Conservation (phyloP, 345 rosid species). For the Acer saccharum region DNA sequence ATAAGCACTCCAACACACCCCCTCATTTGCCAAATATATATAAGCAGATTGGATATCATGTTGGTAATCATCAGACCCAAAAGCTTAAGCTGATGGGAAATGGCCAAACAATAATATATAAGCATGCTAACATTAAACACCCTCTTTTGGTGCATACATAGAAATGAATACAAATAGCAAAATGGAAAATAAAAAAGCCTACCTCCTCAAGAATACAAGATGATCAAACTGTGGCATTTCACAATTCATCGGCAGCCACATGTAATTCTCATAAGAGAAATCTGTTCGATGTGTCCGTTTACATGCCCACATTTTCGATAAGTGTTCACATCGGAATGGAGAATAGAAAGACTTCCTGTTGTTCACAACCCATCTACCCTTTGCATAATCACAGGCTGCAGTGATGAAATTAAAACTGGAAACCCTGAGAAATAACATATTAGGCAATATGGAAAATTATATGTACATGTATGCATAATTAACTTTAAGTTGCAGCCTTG, state of each 20-base stretch:
- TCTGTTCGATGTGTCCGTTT: slow-evolving; percentile 59
- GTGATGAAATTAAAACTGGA: slow-evolving; percentile 7
- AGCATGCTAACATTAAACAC: neutral
- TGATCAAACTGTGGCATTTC: slow-evolving; percentile 57
- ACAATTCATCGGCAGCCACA: slow-evolving; percentile 78
- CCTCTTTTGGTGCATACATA: neutral
- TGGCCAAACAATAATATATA: too few relatives aligned
- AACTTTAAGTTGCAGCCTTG: neutral
- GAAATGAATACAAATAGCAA: neutral
- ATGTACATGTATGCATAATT: neutral
- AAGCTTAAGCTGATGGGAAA: too few relatives aligned
- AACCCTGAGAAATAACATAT: slow-evolving; percentile 8
- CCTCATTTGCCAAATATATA: too few relatives aligned
- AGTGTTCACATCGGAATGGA: slow-evolving; percentile 55
- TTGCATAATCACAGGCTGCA: slow-evolving; percentile 63
- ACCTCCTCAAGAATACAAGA: slow-evolving; percentile 62
- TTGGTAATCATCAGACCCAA: too few relatives aligned
- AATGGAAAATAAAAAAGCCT: neutral
- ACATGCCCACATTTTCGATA: slow-evolving; percentile 72
- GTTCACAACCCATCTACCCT: slow-evolving; percentile 64
- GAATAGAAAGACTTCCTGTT: slow-evolving; percentile 56
- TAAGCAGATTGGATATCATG: too few relatives aligned
- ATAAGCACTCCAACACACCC: too few relatives aligned
- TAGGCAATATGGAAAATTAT: neutral
- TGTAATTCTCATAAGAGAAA: slow-evolving; percentile 64